Conservation (phyloP, 805 yeast genomes). For the Sugiyamaella valdiviana region DNA sequence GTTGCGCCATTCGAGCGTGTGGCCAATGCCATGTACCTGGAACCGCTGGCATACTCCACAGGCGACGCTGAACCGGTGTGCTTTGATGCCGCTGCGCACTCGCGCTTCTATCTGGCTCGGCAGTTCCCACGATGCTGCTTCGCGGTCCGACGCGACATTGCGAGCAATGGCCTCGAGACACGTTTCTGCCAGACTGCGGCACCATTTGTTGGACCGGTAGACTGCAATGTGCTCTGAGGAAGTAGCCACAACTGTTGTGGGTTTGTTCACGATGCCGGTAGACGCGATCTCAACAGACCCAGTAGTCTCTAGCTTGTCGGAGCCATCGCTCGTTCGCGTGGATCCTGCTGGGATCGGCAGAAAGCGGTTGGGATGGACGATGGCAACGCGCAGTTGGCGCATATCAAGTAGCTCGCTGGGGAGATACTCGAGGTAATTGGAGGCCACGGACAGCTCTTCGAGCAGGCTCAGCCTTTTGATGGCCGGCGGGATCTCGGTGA, state of each 20-base stretch:
- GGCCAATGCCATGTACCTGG: slow-evolving; percentile 25
- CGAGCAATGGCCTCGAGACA: slow-evolving; percentile 9
- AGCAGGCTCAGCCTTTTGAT: slow-evolving; percentile 28
- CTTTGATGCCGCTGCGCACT: slow-evolving; percentile 21
- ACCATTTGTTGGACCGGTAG: too few species aligned
- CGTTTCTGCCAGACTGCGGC: neutral
- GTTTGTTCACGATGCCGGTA: too few species aligned
- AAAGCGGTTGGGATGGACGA: slow-evolving; percentile 36
- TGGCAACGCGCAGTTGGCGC: slow-evolving; percentile 24
- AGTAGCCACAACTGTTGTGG: too few species aligned
- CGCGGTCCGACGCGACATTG: slow-evolving; percentile 10
- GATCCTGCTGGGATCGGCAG: too few species aligned
- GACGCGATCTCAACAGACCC: too few species aligned
- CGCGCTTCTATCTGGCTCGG: slow-evolving; percentile 11
- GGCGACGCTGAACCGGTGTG: slow-evolving; percentile 11
- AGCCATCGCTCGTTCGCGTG: too few species aligned
- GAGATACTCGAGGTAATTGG: slow-evolving; percentile 29
- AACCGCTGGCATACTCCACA: slow-evolving; percentile 30
- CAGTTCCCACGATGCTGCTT: slow-evolving; percentile 21
- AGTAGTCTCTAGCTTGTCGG: too few species aligned
- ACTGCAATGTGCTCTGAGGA: too few species aligned
- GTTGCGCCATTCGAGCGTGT: slow-evolving; percentile 32
- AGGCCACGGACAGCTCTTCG: slow-evolving; percentile 32
- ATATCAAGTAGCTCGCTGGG: slow-evolving; percentile 34
- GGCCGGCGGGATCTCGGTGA: slow-evolving; percentile 30